These are phyloP conservation scores for Kitagawia praeruptora DNA, from an alignment of 129 eudicot species.

Conservation along the genomic window DNA sequence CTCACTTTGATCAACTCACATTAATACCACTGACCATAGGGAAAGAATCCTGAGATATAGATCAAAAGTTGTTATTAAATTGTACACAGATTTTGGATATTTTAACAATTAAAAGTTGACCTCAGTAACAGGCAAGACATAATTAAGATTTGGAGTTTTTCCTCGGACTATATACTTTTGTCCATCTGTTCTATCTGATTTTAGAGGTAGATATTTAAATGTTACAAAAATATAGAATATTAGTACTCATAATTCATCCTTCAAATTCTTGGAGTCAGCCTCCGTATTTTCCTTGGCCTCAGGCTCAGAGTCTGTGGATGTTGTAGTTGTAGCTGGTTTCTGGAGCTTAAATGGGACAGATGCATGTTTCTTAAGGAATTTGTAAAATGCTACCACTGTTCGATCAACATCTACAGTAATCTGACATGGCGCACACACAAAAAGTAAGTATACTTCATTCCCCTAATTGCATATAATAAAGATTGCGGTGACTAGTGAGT, in stretches of 20 bases:
- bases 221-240: background rate
- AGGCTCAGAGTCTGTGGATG: slow-evolving; percentile 24
- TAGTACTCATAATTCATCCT: slow-evolving; percentile 50
- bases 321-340: slow-evolving; percentile 35
- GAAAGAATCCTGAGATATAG: background rate
- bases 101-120: background rate
- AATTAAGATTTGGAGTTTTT: background rate
- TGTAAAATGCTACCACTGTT: slow-evolving; percentile 76
- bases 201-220: background rate
- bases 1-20: too few species aligned
- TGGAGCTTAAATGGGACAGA: slow-evolving; percentile 78
- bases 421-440: slow-evolving; percentile 25
- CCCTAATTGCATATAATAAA: background rate
- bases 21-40: too few species aligned
- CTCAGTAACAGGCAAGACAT: background rate
- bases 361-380: slow-evolving; percentile 72
- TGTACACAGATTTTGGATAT: background rate
- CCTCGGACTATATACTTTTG: background rate
- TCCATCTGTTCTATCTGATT: slow-evolving; percentile 1
- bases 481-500: background rate
- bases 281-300: slow-evolving; percentile 30
- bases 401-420: slow-evolving; percentile 64
- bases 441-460: background rate
- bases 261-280: slow-evolving; percentile 14
- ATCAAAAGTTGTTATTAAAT: background rate